Evolutionary conservation across 2,329 filamentous ascomycete species (phyloP).

Genomic region (Diaporthe humulicola): DNA sequence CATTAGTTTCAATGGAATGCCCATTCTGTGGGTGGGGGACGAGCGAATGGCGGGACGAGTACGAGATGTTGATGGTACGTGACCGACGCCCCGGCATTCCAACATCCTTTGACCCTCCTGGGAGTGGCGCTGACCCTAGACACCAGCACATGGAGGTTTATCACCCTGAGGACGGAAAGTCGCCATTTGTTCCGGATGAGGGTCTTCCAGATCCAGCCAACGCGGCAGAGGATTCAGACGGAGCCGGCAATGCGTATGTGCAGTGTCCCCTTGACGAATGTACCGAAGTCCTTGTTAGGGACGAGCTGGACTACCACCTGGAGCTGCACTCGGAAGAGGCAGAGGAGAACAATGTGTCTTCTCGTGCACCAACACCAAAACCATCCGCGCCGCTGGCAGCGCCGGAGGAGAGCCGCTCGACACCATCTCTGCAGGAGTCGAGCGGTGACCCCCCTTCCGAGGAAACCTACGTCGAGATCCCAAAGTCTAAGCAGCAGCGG

Average conservation of each 20-base stretch:
- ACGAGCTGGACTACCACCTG: slow-evolving; percentile 70
- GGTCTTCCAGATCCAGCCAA: slow-evolving; percentile 40
- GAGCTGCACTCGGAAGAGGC: slow-evolving; percentile 70
- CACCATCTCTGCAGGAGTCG: not conserved
- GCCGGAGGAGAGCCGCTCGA: not conserved
- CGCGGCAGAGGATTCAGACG: slow-evolving; percentile 34
- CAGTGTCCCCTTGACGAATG: slow-evolving; percentile 70
- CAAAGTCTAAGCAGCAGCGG: slow-evolving; percentile 35
- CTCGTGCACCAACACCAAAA: slow-evolving; percentile 22
- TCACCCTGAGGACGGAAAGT: slow-evolving; percentile 45
- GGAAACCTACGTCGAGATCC: slow-evolving; percentile 29
- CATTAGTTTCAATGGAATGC: slow-evolving; percentile 43
- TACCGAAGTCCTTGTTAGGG: slow-evolving; percentile 66
- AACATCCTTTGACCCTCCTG: not conserved
- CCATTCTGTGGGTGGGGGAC: slow-evolving; percentile 56
- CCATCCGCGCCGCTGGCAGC: not conserved
- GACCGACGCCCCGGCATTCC: slow-evolving; percentile 7
- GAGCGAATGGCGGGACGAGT: slow-evolving; percentile 46
- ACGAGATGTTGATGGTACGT: slow-evolving; percentile 53
- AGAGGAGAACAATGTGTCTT: slow-evolving; percentile 50
- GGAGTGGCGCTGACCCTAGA: slow-evolving; percentile 36
- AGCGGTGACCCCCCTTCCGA: slow-evolving; percentile 23
- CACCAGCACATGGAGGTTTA: slow-evolving; percentile 48
- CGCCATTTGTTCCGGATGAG: slow-evolving; percentile 42
- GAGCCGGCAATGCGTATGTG: slow-evolving; percentile 56